Evolutionary conservation across 306 rosid genomes (phyloP).

Genomic region (Cicer chorassanicum): DNA sequence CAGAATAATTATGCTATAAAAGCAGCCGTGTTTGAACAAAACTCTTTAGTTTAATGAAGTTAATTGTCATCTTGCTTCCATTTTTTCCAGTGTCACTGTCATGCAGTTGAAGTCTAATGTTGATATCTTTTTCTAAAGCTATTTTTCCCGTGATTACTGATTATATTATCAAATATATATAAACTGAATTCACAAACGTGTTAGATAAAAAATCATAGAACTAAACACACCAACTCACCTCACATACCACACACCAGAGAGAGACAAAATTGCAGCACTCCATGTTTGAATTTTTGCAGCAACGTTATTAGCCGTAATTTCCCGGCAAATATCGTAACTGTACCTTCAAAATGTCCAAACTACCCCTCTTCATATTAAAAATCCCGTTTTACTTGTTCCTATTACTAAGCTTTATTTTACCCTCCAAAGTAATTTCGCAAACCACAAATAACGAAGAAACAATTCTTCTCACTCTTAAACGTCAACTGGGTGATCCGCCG

Average conservation of each 20-base stretch:
- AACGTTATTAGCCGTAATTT: conserved; percentile 21
- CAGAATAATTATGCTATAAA: background rate
- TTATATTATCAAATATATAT: conserved; percentile 15
- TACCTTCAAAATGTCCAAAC: conserved; percentile 49
- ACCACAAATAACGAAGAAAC: conserved; percentile 45
- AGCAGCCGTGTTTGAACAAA: conserved; percentile 50
- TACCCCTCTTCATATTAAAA: background rate
- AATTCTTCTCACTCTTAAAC: conserved; percentile 56
- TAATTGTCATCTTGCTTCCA: background rate
- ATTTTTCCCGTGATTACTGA: background rate
- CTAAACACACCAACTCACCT: background rate
- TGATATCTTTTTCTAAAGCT: background rate
- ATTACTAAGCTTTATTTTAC: conserved; percentile 41
- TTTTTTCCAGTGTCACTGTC: conserved; percentile 29
- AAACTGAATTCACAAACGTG: conserved; percentile 17
- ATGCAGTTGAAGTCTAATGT: background rate
- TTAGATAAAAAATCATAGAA: background rate
- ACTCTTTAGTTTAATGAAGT: conserved; percentile 40
- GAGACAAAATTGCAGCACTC: background rate
- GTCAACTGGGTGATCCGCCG: conserved; percentile 67
- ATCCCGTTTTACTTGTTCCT: conserved; percentile 40
- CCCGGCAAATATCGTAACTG: conserved; percentile 55
- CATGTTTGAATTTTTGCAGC: conserved; percentile 49
- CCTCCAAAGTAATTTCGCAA: conserved; percentile 59
- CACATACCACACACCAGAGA: background rate